Base-by-base conservation (phyloP, 148 eudicot genomes). In the Limonium bicolor region DNA sequence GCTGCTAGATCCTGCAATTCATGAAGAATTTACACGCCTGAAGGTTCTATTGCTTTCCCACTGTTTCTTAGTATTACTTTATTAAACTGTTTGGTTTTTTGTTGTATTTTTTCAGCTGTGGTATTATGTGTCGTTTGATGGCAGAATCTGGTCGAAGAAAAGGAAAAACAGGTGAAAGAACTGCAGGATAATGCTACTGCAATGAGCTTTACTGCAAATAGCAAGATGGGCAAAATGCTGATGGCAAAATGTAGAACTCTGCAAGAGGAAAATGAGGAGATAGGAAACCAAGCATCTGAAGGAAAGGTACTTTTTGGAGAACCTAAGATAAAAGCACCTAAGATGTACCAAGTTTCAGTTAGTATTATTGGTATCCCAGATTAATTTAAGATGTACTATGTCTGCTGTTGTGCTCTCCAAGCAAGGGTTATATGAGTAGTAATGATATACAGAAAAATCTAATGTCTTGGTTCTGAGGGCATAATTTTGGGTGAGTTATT, bases 261-360 rank as follows among this genome's bases (percentile, higher is more conserved):
- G 60, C 94, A 78, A 53, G 86, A 81, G 66, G 99, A 92, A 78
- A 92, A 92, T 64, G 99, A 85, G 68, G 99, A 92, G 69, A 92
- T 92, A 29, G 99, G 99, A 32, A 78, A 78, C 63, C 95, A 78
- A 70, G 90, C 95, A 46, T 85, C 83, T 35, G 99, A 92, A 58
- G 99, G 99, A 56, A 92, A 85, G 99, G 99, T 92, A 72, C 30
- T 41, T 48, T 6, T 36, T n/a, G n/a, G n/a, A n/a, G n/a, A n/a
- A n/a, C n/a, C n/a, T n/a, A n/a, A n/a, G n/a, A n/a, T n/a, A n/a
- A n/a, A n/a, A n/a, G n/a, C n/a, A n/a, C n/a, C n/a, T n/a, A n/a
- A n/a, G n/a, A n/a, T n/a, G n/a, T n/a, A n/a, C n/a, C n/a, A n/a
- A n/a, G n/a, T n/a, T n/a, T n/a, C n/a, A n/a, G n/a, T n/a, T n/a